These are phyloP conservation scores for Tricholoma furcatifolium DNA, from an alignment of 768 basidiomycete genomes.

Conservation along the genomic window DNA sequence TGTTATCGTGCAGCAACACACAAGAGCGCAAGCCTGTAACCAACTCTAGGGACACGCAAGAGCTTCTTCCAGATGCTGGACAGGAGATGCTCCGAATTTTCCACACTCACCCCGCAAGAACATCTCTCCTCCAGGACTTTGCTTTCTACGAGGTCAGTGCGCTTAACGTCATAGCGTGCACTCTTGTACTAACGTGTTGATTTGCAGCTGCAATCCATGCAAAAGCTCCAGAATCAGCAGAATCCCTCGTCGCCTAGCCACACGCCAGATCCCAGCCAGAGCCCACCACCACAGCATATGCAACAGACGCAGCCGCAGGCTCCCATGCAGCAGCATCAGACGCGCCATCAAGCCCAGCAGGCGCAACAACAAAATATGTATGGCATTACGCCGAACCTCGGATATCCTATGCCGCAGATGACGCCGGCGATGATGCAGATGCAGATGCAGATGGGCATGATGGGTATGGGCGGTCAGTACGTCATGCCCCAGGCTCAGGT, in stretches of 20 bases:
- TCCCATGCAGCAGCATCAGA: constrained; percentile 26
- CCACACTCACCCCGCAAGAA: constrained; percentile 88
- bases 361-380: constrained; percentile 47
- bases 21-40: constrained; percentile 98
- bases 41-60: constrained; percentile 97
- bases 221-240: constrained; percentile 56
- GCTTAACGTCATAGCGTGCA: not conserved
- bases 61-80: constrained; percentile 92
- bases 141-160: constrained; percentile 81
- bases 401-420: constrained; percentile 60
- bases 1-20: constrained; percentile 68
- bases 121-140: constrained; percentile 91
- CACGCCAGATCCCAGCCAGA: constrained; percentile 34
- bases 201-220: constrained; percentile 77
- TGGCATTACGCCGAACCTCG: constrained; percentile 42
- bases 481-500: constrained; percentile 60
- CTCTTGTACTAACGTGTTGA: not conserved
- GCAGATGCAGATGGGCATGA: constrained; percentile 49
- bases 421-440: constrained; percentile 59
- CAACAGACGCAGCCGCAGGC: constrained; percentile 34
- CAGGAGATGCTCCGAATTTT: constrained; percentile 97
- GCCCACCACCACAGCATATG: constrained; percentile 38
- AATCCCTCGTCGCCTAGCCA: constrained; percentile 37
- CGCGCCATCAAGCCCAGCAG: constrained; percentile 35
- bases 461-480: constrained; percentile 55